Evolutionary conservation across 2,329 filamentous ascomycete species (phyloP).

Genomic region (Atkinsonella hypoxylon): DNA sequence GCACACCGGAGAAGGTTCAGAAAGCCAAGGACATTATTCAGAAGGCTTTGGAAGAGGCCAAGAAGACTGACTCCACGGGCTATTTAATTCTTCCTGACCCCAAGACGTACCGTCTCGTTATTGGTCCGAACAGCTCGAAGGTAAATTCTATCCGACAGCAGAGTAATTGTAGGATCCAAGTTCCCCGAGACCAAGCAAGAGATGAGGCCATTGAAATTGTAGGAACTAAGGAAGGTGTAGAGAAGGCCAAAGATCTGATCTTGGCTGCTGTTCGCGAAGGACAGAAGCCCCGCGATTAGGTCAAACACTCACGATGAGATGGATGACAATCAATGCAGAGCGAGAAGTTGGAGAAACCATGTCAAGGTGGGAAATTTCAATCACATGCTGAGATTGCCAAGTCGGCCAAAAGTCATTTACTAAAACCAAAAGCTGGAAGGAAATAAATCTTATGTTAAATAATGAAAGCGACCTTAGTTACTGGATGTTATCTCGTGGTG

Average conservation of each 20-base stretch:
- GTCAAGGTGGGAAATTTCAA: not conserved
- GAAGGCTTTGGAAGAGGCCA: constrained; percentile 59
- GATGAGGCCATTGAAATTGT: constrained; percentile 84
- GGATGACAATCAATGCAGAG: not conserved
- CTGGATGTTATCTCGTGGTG: too few relatives aligned
- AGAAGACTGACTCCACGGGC: constrained; percentile 60
- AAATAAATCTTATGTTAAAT: not conserved
- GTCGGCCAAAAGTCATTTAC: not conserved
- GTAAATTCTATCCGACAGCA: constrained; percentile 89
- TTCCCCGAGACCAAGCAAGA: constrained; percentile 65
- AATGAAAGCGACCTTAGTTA: not conserved
- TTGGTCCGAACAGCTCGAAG: constrained; percentile 78
- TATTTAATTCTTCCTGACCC: constrained; percentile 87
- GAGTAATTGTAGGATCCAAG: constrained; percentile 87
- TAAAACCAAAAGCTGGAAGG: not conserved
- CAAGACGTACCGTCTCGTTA: constrained; percentile 76
- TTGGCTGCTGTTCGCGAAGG: constrained; percentile 67
- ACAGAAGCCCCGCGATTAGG: constrained; percentile 20
- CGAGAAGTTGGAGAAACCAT: not conserved
- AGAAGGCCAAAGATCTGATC: constrained; percentile 81
- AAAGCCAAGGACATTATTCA: constrained; percentile 69
- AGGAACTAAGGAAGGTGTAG: constrained; percentile 66
- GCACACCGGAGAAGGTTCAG: constrained; percentile 62
- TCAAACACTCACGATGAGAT: not conserved
- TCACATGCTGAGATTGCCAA: not conserved